phyloP scores from a whole-genome alignment of 345 rosid genomes.

The Bretschneidera sinensis region DNA sequence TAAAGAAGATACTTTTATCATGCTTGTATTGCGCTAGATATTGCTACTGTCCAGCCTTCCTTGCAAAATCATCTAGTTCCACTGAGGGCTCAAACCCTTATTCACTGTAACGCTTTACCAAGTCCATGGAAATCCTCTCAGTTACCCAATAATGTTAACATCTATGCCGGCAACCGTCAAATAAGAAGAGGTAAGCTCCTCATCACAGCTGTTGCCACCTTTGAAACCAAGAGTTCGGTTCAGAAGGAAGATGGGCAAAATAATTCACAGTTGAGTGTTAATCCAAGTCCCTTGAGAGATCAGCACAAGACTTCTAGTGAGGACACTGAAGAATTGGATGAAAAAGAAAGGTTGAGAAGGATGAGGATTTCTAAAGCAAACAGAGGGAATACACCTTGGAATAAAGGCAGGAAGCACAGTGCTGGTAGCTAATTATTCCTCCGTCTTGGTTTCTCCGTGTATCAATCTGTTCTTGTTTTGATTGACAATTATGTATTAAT shows the following conservation, averaged over 20 bases:
- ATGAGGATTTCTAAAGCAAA: conserved; percentile 87
- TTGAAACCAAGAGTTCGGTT: conserved; percentile 27
- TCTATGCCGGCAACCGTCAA: conserved; percentile 17
- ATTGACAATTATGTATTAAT: conserved; percentile 1
- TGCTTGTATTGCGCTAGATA: no score
- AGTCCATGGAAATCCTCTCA: conserved; percentile 41
- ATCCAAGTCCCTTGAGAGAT: conserved; percentile 20
- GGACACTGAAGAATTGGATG: conserved; percentile 47
- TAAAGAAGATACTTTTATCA: no score
- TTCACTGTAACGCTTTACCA: conserved; percentile 37
- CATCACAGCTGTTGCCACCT: conserved; percentile 31
- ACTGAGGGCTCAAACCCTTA: conserved; percentile 39
- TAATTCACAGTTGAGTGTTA: conserved; percentile 23
- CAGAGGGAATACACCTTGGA: conserved; percentile 92
- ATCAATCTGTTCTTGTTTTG: conserved; percentile 4
- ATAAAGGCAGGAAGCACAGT: conserved; percentile 97
- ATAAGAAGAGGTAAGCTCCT: conserved; percentile 24
- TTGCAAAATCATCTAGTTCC: conserved; percentile 55
- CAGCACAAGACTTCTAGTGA: conserved; percentile 18
- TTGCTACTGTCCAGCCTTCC: conserved; percentile 62
- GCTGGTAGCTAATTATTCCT: conserved; percentile 41
- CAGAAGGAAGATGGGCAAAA: conserved; percentile 14
- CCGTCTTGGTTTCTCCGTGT: conserved; percentile 2
- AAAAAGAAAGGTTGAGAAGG: conserved; percentile 69
- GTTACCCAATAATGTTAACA: conserved; percentile 25